Evolutionary conservation across 768 basidiomycete species (phyloP), one percentile per base, ranked within the genome.

Genomic region (Amanita thiersii): DNA sequence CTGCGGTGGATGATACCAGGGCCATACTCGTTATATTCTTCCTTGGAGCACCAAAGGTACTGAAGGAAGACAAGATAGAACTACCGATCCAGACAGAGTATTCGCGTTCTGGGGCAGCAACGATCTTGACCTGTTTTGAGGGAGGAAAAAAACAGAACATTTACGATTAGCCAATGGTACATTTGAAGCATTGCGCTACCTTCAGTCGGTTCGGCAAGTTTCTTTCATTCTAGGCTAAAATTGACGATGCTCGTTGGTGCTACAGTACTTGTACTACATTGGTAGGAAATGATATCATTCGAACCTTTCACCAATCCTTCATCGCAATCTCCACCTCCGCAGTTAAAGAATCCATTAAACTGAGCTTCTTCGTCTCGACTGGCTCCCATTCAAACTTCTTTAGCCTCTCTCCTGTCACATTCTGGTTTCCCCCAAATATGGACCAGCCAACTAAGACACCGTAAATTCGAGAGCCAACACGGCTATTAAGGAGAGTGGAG

Each of bases 71-170:
- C 51, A 87, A 66, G 54, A 86, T 87, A 31, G 81, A 84, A 46
- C 84, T 84, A 68, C 85, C 85, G 53, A 91, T 91, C 87, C 92
- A 96, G 65, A 93, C 91, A 41, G 87, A 90, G 76, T 91, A 91
- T 62, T 89, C 93, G 54, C 90, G 72, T 72, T 94, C 90, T 41
- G 90, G 89, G 38, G 91, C 89, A 46, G 90, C 86, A 45, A 89
- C 84, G 44, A 92, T 89, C 79, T 89, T 91, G 68, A 91, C 83
- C 75, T 77, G 45, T 19, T 36, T 9, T 24, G 39, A 7, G 31
- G 19, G 47, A 43, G 9, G 51, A 20, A 43, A 45, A n/a, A n/a
- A n/a, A n/a, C n/a, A n/a, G n/a, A n/a, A n/a, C n/a, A 37, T 21
- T 20, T 33, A 19, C 20, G 8, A 14, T 35, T n/a, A n/a, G n/a